Percentiles rank a stretch among this genome's conserved stretches.
These are phyloP conservation scores for Plenodomus tracheiphilus DNA, from an alignment of 2,329 filamentous ascomycete genomes.

Conservation along the genomic window DNA sequence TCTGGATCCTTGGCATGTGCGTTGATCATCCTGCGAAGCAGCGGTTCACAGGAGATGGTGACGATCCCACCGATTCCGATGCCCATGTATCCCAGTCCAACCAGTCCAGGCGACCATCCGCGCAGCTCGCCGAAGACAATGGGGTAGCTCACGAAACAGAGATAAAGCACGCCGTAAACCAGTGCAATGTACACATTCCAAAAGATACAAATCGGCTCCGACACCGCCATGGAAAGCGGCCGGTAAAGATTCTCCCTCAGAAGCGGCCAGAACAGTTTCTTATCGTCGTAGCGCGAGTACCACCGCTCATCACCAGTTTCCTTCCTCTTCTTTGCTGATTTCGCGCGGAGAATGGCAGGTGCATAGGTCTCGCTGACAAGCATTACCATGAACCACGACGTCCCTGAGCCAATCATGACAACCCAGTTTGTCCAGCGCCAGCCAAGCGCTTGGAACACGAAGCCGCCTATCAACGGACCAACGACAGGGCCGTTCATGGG, in stretches of 20 bases:
- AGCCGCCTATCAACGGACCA: constrained; percentile 76
- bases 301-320: constrained; percentile 76
- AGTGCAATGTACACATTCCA: constrained; percentile 74
- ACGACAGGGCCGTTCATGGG: constrained; percentile 72
- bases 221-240: constrained; percentile 75
- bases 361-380: constrained; percentile 75
- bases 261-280: constrained; percentile 64
- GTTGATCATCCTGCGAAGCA: constrained; percentile 78
- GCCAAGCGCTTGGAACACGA: constrained; percentile 74
- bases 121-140: constrained; percentile 76
- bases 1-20: constrained; percentile 72
- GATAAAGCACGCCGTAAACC: constrained; percentile 83
- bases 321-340: constrained; percentile 69
- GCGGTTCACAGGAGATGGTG: constrained; percentile 61
- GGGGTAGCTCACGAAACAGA: constrained; percentile 89
- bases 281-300: constrained; percentile 80
- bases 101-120: constrained; percentile 73
- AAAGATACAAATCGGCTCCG: constrained; percentile 84
- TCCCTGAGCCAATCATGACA: constrained; percentile 64
- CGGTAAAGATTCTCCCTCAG: constrained; percentile 76
- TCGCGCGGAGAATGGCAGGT: constrained; percentile 69
- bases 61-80: constrained; percentile 61
- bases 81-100: constrained; percentile 78
- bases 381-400: constrained; percentile 60
- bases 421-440: constrained; percentile 89